Base-by-base conservation (phyloP, 345 rosid genomes). In the Luvunga scandens region DNA sequence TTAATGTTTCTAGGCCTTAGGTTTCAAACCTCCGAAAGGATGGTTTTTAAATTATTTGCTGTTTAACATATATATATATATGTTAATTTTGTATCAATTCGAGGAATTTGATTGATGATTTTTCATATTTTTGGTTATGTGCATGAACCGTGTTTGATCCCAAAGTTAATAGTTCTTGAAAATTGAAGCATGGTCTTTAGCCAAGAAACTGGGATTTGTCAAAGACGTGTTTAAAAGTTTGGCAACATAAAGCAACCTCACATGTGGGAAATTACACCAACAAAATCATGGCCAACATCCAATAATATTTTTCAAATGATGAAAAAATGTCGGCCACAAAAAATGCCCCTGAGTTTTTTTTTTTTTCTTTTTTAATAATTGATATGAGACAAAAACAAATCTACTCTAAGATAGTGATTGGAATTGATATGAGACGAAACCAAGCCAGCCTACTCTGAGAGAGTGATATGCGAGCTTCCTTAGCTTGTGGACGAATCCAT, bases 201-300 rank as follows among this genome's bases (percentile, higher is more conserved):
- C 63, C 9, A 10, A 16, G 75, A 71, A 71, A 31, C 75, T 6
- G 75, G 75, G 75, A 53, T 53, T 71, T 71, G 75, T 27, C 75
- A 30, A 7, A 9, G 42, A 30, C 2, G 33, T 50, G 62, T 10
- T 50, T 30, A 24, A 71, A 39, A 71, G 30, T 60, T 9, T 31
- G 8, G 57, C 21, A 53, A 53, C 57, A 16, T 53, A 53, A 53
- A 53, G 57, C 57, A 18, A 53, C 57, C 0, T 53, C 57, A 53
- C 18, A 53, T 53, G 57, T 1, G 57, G 57, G 57, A 53, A 53
- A 53, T 53, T 53, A 53, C 57, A 18, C 22, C 22, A 53, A 53
- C 57, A 18, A 53, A 53, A 53, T 18, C 57, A 53, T 18, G 18
- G 57, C 57, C n/a, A 53, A 53, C 18, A 18, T 53, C 57, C 57